These are phyloP conservation scores for Halophytophthora polymorphica DNA, from an alignment of 352 stramenopile species.

Conservation along the genomic window DNA sequence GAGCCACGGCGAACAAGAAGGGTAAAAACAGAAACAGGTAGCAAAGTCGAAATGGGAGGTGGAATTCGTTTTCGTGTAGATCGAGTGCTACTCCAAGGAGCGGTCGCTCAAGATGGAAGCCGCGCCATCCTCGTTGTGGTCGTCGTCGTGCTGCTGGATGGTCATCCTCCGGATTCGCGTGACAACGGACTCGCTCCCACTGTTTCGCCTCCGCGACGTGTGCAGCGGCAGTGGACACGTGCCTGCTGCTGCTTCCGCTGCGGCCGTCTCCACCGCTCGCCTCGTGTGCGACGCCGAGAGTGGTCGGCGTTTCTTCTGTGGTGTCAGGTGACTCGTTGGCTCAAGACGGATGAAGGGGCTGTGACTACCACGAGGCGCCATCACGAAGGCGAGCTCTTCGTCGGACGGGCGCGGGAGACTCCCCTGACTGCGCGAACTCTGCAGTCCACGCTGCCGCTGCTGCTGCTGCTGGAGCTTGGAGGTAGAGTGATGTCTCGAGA, in stretches of 20 bases:
- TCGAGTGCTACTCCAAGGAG: too few species aligned
- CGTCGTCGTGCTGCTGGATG: constrained; percentile 12
- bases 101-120: neutral
- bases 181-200: constrained; percentile 24
- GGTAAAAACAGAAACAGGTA: neutral
- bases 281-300: constrained; percentile 15
- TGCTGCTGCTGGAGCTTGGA: constrained; percentile 14
- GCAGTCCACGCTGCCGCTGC: neutral
- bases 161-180: constrained; percentile 27
- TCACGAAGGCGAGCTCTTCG: neutral
- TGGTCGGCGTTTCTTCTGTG: constrained; percentile 9
- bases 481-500: constrained; percentile 34
- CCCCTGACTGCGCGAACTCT: constrained; percentile 13
- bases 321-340: constrained; percentile 8
- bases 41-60: neutral
- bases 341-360: constrained; percentile 12
- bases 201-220: constrained; percentile 6
- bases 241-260: neutral
- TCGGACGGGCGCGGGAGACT: constrained; percentile 2
- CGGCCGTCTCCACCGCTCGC: neutral
- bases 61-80: neutral
- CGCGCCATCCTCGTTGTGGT: neutral
- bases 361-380: neutral
- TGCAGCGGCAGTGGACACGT: constrained; percentile 6
- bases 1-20: neutral